phyloP scores from a whole-genome alignment of 148 eudicot species.

The Drosera capensis region DNA sequence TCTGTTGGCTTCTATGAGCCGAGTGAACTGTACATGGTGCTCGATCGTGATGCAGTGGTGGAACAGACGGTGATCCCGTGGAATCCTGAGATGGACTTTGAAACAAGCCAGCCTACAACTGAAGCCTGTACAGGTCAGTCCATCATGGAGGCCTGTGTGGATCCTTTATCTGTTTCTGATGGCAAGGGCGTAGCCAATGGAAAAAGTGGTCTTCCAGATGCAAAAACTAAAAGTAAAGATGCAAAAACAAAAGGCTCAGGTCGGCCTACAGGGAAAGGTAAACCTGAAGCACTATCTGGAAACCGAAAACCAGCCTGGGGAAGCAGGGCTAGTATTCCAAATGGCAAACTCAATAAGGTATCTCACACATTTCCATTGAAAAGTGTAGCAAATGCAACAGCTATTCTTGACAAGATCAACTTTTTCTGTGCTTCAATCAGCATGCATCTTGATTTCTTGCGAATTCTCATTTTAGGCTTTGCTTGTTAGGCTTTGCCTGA shows the following conservation, averaged over 20 bases:
- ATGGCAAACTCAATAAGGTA: conserved; percentile 55
- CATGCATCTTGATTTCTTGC: no score
- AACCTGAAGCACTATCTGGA: conserved; percentile 33
- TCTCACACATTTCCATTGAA: conserved; percentile 3
- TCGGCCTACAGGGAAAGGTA: conserved; percentile 33
- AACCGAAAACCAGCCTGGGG: conserved; percentile 24
- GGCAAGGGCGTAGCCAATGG: conserved; percentile 19
- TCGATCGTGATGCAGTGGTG: conserved; percentile 31
- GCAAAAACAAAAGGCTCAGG: conserved; percentile 25
- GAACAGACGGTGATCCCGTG: conserved; percentile 34
- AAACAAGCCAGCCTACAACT: conserved; percentile 11
- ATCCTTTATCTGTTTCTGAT: conserved; percentile 8
- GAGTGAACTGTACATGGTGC: conserved; percentile 55
- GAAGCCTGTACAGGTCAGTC: conserved; percentile 14
- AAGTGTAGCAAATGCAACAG: no score
- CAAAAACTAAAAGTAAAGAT: conserved; percentile 29
- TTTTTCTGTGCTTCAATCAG: conserved; percentile 1
- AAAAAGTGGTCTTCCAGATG: conserved; percentile 15
- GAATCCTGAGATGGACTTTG: conserved; percentile 55
- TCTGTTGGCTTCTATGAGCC: conserved; percentile 33
- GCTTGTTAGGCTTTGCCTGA: no score
- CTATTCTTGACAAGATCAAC: neutral
- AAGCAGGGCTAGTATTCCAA: conserved; percentile 27
- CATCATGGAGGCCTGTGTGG: conserved; percentile 17
- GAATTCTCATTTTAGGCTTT: no score